phyloP scores from a whole-genome alignment of 225 moss, liverwort and hornwort species.

The Marchantia paleacea region DNA sequence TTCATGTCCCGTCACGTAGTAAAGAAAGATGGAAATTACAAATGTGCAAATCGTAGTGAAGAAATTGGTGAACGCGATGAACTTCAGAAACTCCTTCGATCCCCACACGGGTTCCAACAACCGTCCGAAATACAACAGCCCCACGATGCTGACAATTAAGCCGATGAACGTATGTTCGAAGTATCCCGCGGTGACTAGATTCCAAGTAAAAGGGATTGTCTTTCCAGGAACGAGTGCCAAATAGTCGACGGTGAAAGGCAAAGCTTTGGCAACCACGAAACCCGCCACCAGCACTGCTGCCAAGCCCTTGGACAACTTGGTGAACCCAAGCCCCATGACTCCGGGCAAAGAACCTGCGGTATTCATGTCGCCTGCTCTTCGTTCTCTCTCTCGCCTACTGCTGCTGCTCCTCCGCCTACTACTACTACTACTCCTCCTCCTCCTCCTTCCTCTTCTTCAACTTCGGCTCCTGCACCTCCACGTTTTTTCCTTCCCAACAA shows the following conservation, averaged over 20 bases:
- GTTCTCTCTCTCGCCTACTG: neutral
- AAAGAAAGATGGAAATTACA: slow-evolving; percentile 71
- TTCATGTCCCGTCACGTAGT: slow-evolving; percentile 73
- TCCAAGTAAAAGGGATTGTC: slow-evolving; percentile 77
- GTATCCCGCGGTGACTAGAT: slow-evolving; percentile 64
- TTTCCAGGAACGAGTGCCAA: slow-evolving; percentile 72
- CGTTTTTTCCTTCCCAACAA: neutral
- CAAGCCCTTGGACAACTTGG: slow-evolving; percentile 67
- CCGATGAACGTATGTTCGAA: slow-evolving; percentile 47
- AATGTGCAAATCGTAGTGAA: slow-evolving; percentile 76
- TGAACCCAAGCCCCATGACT: slow-evolving; percentile 40
- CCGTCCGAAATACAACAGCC: slow-evolving; percentile 67
- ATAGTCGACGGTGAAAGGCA: slow-evolving; percentile 47
- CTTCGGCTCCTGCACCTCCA: neutral
- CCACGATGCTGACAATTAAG: slow-evolving; percentile 50
- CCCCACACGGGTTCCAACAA: slow-evolving; percentile 95
- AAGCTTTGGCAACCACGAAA: slow-evolving; percentile 41
- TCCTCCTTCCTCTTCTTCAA: too few relatives aligned
- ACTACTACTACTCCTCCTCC: neutral
- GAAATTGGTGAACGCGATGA: slow-evolving; percentile 67
- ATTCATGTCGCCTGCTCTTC: neutral
- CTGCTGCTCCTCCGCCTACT: neutral
- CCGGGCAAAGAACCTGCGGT: neutral
- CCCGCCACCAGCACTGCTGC: slow-evolving; percentile 48
- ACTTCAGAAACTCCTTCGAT: slow-evolving; percentile 85